Conservation (phyloP, 768 basidiomycete species). For the Mycena polygramma region DNA sequence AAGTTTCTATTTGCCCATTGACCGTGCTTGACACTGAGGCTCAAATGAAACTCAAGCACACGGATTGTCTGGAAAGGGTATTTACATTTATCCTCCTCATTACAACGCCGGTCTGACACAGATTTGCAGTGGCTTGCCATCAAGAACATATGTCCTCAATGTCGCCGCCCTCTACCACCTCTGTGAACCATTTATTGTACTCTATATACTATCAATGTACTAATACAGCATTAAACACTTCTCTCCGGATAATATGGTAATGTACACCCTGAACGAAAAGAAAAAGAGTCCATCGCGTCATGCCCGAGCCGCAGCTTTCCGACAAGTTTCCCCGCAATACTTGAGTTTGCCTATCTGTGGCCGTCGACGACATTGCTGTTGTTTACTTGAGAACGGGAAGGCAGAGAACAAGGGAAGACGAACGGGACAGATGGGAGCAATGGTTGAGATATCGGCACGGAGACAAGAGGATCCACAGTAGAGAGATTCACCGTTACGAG, state of each 20-base stretch:
- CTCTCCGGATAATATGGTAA: not conserved
- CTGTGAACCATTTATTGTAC: constrained; percentile 57
- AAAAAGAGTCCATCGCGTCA: not conserved
- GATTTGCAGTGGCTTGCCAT: constrained; percentile 76
- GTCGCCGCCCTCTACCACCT: constrained; percentile 86
- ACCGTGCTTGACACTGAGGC: constrained; percentile 14
- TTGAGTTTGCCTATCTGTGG: constrained; percentile 37
- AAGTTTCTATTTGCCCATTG: constrained; percentile 47
- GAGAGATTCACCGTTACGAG: constrained; percentile 28
- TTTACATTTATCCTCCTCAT: not conserved
- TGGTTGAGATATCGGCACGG: constrained; percentile 32
- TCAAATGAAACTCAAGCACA: constrained; percentile 67
- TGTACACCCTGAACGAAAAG: not conserved
- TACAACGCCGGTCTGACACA: constrained; percentile 29
- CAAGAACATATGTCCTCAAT: constrained; percentile 95
- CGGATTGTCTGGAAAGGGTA: constrained; percentile 86
- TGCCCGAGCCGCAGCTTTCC: constrained; percentile 18
- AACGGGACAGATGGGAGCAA: constrained; percentile 35
- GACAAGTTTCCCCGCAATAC: constrained; percentile 36
- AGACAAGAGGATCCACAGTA: constrained; percentile 35
- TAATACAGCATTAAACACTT: constrained; percentile 11
- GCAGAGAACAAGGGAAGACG: not conserved
- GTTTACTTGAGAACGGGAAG: not conserved
- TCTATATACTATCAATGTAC: constrained; percentile 24
- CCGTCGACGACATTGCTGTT: constrained; percentile 35